These are phyloP conservation scores for Calocybe cyanea DNA, from an alignment of 768 basidiomycete species.

Conservation along the genomic window DNA sequence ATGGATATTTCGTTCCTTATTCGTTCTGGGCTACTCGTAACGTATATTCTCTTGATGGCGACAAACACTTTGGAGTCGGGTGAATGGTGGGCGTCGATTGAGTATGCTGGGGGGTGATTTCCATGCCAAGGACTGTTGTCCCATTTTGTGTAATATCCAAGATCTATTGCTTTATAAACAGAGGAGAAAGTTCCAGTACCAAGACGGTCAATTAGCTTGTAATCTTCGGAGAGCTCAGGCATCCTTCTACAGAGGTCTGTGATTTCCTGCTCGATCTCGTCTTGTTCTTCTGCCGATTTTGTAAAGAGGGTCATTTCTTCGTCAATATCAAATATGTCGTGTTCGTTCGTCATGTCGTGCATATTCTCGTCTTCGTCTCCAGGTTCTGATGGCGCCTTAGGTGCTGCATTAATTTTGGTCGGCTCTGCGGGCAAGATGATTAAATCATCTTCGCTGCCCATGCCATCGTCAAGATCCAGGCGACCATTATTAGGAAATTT, in stretches of 20 bases:
- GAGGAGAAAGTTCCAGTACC: slow-evolving; percentile 99
- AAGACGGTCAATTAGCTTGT: slow-evolving; percentile 82
- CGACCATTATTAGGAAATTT: slow-evolving; percentile 17
- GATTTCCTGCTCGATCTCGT: slow-evolving; percentile 78
- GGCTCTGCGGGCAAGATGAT: slow-evolving; percentile 8
- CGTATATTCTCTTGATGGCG: slow-evolving; percentile 95
- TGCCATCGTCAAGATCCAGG: slow-evolving; percentile 48
- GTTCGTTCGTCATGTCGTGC: slow-evolving; percentile 28
- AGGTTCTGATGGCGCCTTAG: background rate
- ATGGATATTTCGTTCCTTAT: slow-evolving; percentile 93
- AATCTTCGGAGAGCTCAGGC: slow-evolving; percentile 61
- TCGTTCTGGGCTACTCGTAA: slow-evolving; percentile 89
- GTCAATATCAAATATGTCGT: slow-evolving; percentile 38
- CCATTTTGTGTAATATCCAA: slow-evolving; percentile 70
- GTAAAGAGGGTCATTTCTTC: slow-evolving; percentile 59
- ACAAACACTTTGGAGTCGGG: slow-evolving; percentile 65
- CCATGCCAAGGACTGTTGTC: slow-evolving; percentile 75
- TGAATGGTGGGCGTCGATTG: slow-evolving; percentile 47
- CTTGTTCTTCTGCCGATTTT: slow-evolving; percentile 63
- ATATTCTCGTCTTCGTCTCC: slow-evolving; percentile 7
- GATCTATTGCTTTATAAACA: slow-evolving; percentile 96
- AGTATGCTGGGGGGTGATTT: slow-evolving; percentile 62
- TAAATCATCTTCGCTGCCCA: slow-evolving; percentile 42
- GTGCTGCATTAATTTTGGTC: background rate
- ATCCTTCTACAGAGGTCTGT: slow-evolving; percentile 61